Percentiles rank a stretch among this genome's conserved stretches.
Conservation (phyloP, 768 basidiomycete genomes). For the Russula dissimulans region DNA sequence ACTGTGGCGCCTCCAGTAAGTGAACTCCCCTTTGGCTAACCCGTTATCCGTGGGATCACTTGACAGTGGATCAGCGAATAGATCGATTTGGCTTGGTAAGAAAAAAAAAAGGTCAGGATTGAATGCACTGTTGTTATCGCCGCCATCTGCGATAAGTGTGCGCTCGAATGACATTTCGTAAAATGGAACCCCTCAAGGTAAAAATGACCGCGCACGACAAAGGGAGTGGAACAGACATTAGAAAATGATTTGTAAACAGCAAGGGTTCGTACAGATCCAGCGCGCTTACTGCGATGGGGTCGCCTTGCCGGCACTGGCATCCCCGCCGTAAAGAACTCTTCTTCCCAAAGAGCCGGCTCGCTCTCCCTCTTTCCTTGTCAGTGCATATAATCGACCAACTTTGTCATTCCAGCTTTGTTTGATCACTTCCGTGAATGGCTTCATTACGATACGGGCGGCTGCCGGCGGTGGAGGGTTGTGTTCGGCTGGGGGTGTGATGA, state of each 20-base stretch:
- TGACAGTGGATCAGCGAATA: neutral
- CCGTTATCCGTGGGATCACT: neutral
- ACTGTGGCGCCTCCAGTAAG: neutral
- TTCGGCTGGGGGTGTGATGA: conserved; percentile 10
- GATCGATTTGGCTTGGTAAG: neutral
- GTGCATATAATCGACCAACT: conserved; percentile 8
- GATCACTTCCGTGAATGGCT: conserved; percentile 6
- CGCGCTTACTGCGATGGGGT: conserved; percentile 9
- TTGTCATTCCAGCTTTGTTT: conserved; percentile 18
- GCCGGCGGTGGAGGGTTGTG: conserved; percentile 12
- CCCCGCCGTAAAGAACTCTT: conserved; percentile 36
- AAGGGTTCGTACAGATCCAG: neutral
- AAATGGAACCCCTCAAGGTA: neutral
- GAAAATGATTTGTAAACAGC: neutral
- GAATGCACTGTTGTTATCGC: neutral
- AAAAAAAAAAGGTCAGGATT: neutral
- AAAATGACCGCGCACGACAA: neutral
- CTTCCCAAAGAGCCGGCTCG: conserved; percentile 34
- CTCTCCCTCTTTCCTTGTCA: conserved; percentile 7
- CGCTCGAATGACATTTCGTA: neutral
- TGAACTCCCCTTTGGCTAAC: neutral
- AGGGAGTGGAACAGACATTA: neutral
- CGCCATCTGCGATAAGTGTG: conserved; percentile 1
- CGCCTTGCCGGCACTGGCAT: neutral
- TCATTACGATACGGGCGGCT: conserved; percentile 13